These are phyloP conservation scores for Candida sithepensis DNA, from an alignment of 805 yeast genomes.

Conservation along the genomic window DNA sequence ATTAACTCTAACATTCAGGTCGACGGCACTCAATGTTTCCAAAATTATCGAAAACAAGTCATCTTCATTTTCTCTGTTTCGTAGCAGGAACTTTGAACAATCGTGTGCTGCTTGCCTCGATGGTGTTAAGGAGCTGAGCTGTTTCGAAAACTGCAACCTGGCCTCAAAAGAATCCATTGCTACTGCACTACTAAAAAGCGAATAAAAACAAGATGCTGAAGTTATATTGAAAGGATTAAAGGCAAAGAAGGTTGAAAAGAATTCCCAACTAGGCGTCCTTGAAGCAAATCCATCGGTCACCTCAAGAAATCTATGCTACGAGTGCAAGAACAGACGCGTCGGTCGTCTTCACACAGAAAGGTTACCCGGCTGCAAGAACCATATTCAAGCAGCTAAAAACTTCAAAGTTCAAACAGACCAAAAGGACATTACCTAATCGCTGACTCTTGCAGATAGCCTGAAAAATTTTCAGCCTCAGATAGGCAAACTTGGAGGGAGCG, in stretches of 20 bases:
- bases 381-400: background rate
- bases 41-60: conserved; percentile 65
- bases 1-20: conserved; percentile 61
- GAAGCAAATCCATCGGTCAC: too few relatives aligned
- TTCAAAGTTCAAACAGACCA: background rate
- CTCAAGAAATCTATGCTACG: too few relatives aligned
- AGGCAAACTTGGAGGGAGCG: background rate
- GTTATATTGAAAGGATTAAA: background rate
- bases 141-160: conserved; percentile 67
- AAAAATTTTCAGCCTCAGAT: conserved; percentile 2
- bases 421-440: background rate
- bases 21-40: conserved; percentile 51
- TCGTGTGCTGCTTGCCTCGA: conserved; percentile 48
- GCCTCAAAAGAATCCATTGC: conserved; percentile 88
- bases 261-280: too few relatives aligned
- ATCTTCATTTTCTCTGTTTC: conserved; percentile 56
- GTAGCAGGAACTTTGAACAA: conserved; percentile 54
- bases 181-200: background rate
- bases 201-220: too few relatives aligned
- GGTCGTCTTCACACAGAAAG: background rate
- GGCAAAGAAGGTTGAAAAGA: too few relatives aligned
- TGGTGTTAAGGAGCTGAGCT: conserved; percentile 63
- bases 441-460: background rate
- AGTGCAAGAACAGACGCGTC: background rate
- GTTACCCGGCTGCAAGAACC: background rate